These are phyloP conservation scores for Cicer arietinum DNA, from an alignment of 306 rosid genomes.

Conservation along the genomic window DNA sequence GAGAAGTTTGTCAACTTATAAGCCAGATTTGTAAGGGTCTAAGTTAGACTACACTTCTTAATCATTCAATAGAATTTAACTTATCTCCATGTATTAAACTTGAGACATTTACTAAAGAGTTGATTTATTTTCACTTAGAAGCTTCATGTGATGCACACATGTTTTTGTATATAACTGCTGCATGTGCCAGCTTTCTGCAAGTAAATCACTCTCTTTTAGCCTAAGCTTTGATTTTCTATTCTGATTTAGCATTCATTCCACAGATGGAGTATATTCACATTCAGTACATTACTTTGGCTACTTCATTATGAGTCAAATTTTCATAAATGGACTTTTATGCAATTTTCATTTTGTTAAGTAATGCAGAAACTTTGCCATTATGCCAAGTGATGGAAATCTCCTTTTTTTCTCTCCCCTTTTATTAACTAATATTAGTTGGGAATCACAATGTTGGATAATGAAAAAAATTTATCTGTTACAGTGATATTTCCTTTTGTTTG, in stretches of 20 bases:
- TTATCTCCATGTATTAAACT: too few relatives aligned
- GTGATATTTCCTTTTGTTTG: not conserved
- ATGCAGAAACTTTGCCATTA: not conserved
- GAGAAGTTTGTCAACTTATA: too few relatives aligned
- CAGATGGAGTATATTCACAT: not conserved
- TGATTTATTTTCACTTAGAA: not conserved
- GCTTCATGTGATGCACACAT: not conserved
- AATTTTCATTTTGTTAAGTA: conserved; percentile 5
- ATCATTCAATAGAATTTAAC: too few relatives aligned
- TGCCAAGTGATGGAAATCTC: not conserved
- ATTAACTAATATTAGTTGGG: too few relatives aligned
- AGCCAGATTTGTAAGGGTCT: too few relatives aligned
- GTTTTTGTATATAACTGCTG: not conserved
- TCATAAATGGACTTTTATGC: not conserved
- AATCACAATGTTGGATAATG: too few relatives aligned
- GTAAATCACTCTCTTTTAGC: conserved; percentile 2
- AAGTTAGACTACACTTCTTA: too few relatives aligned
- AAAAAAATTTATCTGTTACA: not conserved
- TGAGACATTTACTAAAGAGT: not conserved
- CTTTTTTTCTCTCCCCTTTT: too few relatives aligned
- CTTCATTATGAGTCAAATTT: not conserved
- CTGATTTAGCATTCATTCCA: not conserved
- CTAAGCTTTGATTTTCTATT: conserved; percentile 11
- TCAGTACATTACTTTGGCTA: not conserved
- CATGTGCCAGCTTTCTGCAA: not conserved